Conservation (phyloP, 2,329 filamentous ascomycete genomes). For the Tolypocladium capitatum region DNA sequence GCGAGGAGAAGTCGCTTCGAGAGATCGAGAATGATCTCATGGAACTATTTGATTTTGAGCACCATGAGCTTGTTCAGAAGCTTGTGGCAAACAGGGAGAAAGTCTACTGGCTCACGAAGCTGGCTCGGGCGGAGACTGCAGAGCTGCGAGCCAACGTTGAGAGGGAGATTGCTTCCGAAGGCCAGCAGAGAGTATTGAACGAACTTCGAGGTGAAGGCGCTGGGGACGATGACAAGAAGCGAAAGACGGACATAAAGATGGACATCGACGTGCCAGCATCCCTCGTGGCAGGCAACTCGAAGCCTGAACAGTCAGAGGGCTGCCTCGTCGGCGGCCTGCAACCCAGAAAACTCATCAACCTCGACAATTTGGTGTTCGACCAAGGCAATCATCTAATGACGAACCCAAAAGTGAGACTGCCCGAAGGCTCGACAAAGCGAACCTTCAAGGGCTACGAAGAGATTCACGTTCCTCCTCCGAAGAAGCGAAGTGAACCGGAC, state of each 20-base stretch:
- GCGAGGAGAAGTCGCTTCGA: constrained; percentile 71
- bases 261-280: constrained; percentile 66
- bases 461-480: constrained; percentile 89
- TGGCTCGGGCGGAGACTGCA: constrained; percentile 70
- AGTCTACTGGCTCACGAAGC: constrained; percentile 86
- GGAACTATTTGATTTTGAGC: constrained; percentile 95
- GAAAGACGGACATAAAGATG: constrained; percentile 85
- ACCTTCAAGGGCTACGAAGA: constrained; percentile 98
- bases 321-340: constrained; percentile 70
- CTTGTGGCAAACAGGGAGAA: constrained; percentile 87
- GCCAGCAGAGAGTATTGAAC: constrained; percentile 73
- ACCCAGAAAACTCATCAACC: constrained; percentile 76
- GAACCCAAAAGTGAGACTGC: constrained; percentile 88
- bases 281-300: constrained; percentile 34
- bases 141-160: constrained; percentile 67
- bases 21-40: constrained; percentile 98
- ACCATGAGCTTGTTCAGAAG: constrained; percentile 83
- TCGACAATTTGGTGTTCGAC: constrained; percentile 93
- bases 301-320: constrained; percentile 48
- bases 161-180: constrained; percentile 81
- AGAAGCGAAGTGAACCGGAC: constrained; percentile 67
- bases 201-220: constrained; percentile 67
- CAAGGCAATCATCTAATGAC: constrained; percentile 99
- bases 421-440: constrained; percentile 87
- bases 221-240: constrained; percentile 43